These are phyloP conservation scores for Neofusicoccum sp. DNA, from an alignment of 2,329 filamentous ascomycete genomes.

Conservation along the genomic window DNA sequence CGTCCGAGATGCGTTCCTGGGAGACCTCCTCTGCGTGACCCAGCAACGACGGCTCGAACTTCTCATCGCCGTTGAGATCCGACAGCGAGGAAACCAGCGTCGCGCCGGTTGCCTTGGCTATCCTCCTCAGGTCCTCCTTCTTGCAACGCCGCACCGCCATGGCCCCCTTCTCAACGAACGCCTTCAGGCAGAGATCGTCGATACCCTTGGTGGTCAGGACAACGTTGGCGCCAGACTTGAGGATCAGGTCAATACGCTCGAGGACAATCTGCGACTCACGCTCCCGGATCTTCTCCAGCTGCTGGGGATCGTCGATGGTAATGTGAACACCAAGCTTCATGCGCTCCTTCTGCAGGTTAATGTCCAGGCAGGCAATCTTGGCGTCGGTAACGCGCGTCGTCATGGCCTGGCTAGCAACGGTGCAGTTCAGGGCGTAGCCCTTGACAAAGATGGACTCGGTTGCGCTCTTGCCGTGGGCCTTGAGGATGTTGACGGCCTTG, in stretches of 20 bases:
- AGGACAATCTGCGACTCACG: slow-evolving; percentile 90
- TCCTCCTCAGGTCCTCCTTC: slow-evolving; percentile 95
- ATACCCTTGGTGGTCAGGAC: slow-evolving; percentile 97
- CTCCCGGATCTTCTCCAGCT: slow-evolving; percentile 94
- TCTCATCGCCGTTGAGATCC: slow-evolving; percentile 95
- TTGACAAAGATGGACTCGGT: slow-evolving; percentile 88
- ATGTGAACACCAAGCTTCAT: slow-evolving; percentile 99
- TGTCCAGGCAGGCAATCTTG: slow-evolving; percentile 95
- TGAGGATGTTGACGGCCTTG: slow-evolving; percentile 98
- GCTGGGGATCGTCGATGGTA: slow-evolving; percentile 93
- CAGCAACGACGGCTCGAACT: slow-evolving; percentile 85
- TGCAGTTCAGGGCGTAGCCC: slow-evolving; percentile 98
- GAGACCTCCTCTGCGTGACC: slow-evolving; percentile 92
- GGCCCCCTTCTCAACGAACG: slow-evolving; percentile 89
- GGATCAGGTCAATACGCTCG: slow-evolving; percentile 93
- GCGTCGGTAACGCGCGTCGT: slow-evolving; percentile 86
- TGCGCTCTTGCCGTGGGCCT: slow-evolving; percentile 92
- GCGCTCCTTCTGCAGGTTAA: slow-evolving; percentile 97
- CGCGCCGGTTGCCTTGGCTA: slow-evolving; percentile 92
- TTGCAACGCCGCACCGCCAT: slow-evolving; percentile 97
- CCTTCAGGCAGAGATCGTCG: slow-evolving; percentile 90
- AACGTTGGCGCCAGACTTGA: slow-evolving; percentile 96
- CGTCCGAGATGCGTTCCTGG: slow-evolving; percentile 98
- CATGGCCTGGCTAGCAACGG: slow-evolving; percentile 97
- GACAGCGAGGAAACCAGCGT: slow-evolving; percentile 91